Evolutionary conservation across 371 early-diverging fungal species (phyloP).

Genomic region (Phascolomyces articulosus): DNA sequence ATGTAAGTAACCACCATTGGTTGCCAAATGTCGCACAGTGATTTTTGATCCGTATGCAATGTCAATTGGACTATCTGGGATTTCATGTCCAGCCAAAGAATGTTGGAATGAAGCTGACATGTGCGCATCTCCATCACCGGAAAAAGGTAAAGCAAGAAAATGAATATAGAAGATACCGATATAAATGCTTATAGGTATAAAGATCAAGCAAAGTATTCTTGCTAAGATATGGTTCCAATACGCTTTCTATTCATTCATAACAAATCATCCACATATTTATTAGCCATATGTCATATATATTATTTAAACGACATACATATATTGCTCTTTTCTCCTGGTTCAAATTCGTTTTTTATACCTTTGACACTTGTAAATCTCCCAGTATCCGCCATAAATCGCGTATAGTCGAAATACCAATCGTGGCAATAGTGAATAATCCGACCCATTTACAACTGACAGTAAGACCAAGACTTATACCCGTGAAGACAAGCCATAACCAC

Average conservation of each 20-base stretch:
- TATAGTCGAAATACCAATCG: conserved; percentile 83
- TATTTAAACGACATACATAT: conserved; percentile 6
- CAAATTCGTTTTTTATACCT: too few relatives aligned
- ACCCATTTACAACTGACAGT: conserved; percentile 86
- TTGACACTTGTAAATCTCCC: conserved; percentile 66
- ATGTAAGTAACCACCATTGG: conserved; percentile 84
- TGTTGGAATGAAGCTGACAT: conserved; percentile 91
- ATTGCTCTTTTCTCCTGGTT: too few relatives aligned
- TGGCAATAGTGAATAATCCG: conserved; percentile 86
- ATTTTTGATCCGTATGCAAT: conserved; percentile 82
- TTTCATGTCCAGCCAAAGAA: conserved; percentile 74
- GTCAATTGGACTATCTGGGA: conserved; percentile 53
- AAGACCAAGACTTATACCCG: conserved; percentile 74
- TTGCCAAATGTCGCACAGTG: conserved; percentile 75
- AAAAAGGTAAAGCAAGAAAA: conserved; percentile 69
- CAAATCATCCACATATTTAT: conserved; percentile 3
- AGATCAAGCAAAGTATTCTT: conserved; percentile 76
- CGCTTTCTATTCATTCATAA: conserved; percentile 44
- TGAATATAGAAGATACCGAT: conserved; percentile 86
- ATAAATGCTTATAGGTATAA: conserved; percentile 86
- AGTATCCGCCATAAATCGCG: conserved; percentile 88
- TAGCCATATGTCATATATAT: not conserved
- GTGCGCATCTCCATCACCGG: conserved; percentile 93
- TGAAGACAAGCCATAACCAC: conserved; percentile 74
- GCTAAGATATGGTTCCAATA: conserved; percentile 67